Conservation (phyloP, 2,329 filamentous ascomycete species). For the Harringtonia aguacate region DNA sequence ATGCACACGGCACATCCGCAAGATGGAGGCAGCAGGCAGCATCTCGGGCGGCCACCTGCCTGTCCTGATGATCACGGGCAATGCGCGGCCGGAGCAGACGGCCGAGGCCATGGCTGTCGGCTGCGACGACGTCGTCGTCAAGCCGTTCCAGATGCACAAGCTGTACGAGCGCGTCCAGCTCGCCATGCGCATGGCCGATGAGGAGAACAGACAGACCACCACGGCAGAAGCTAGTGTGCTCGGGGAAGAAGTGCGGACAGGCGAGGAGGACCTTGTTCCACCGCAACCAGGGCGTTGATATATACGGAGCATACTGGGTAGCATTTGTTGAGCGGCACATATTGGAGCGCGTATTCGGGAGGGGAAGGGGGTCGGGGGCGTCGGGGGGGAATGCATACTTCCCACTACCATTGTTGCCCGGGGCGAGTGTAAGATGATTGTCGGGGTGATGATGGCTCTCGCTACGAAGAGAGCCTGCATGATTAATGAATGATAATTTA, state of each 20-base stretch:
- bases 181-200: slow-evolving; percentile 23
- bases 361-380: no score
- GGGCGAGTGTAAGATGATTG: no score
- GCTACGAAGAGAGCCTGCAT: background rate
- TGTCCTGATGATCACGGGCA: slow-evolving; percentile 58
- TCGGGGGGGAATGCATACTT: no score
- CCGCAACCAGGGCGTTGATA: no score
- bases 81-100: slow-evolving; percentile 53
- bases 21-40: slow-evolving; percentile 43
- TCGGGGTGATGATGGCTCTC: background rate
- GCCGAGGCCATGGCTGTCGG: slow-evolving; percentile 37
- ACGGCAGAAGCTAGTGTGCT: background rate
- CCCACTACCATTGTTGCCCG: no score
- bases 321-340: no score
- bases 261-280: background rate
- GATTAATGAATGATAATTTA: slow-evolving; percentile 1
- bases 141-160: slow-evolving; percentile 57
- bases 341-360: no score
- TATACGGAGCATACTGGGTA: no score
- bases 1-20: slow-evolving; percentile 53
- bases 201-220: background rate
- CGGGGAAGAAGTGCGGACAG: background rate
- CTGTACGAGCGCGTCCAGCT: slow-evolving; percentile 47
- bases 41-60: slow-evolving; percentile 43
- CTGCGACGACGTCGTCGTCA: slow-evolving; percentile 58